Conservation (phyloP, 2,329 filamentous ascomycete species). For the Lecanicillium sp. region DNA sequence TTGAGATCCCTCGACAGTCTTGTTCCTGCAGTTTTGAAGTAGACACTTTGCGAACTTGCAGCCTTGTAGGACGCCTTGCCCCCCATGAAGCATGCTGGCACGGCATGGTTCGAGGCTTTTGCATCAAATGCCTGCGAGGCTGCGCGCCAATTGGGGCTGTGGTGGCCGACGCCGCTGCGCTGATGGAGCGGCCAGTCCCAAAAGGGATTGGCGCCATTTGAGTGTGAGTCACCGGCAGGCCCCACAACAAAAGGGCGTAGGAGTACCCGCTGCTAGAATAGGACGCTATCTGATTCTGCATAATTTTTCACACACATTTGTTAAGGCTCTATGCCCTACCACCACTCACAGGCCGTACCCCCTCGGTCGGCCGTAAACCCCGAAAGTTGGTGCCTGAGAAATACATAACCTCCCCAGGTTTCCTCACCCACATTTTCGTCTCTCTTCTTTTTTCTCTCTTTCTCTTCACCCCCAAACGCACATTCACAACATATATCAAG, state of each 20-base stretch:
- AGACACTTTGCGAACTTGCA: no score
- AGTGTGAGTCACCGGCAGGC: conserved; percentile 8
- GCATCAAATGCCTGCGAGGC: neutral
- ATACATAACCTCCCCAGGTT: conserved; percentile 30
- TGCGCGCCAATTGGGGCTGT: neutral
- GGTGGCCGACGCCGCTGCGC: neutral
- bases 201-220: conserved; percentile 1
- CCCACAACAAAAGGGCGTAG: neutral
- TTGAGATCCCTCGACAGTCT: no score
- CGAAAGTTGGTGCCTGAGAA: conserved; percentile 36
- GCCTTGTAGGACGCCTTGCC: no score
- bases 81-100: no score
- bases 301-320: rapidly evolving
- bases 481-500: conserved; percentile 23
- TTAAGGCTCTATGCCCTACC: conserved; percentile 2
- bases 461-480: conserved; percentile 24
- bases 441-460: conserved; percentile 20
- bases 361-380: conserved; percentile 9
- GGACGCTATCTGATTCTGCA: neutral
- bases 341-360: conserved; percentile 9
- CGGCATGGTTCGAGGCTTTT: no score
- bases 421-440: conserved; percentile 15
- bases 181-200: conserved; percentile 7
- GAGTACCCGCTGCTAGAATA: conserved; percentile 3
- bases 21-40: no score